Conservation (phyloP, 306 rosid genomes). For the Citrullus mucosospermus region DNA sequence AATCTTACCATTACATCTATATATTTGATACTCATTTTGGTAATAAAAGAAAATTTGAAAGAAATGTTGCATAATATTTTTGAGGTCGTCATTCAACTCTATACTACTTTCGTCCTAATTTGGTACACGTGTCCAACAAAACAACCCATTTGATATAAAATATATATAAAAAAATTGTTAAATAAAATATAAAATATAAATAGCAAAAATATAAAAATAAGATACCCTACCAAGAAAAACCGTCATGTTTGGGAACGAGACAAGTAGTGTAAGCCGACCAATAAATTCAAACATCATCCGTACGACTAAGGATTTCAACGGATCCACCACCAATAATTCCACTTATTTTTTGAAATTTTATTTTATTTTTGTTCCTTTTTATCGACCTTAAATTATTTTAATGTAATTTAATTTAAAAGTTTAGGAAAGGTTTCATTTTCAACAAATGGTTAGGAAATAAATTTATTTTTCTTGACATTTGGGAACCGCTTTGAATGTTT, state of each 20-base stretch:
- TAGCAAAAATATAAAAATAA: not conserved
- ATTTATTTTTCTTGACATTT: not conserved
- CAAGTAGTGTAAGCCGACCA: not conserved
- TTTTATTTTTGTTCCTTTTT: not conserved
- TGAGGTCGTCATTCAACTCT: no score
- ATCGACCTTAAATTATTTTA: not conserved
- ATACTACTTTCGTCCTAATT: not conserved
- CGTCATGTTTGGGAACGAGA: not conserved
- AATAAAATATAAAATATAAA: no score
- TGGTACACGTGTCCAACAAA: no score
- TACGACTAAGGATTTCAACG: not conserved
- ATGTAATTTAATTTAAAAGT: not conserved
- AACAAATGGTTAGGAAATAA: not conserved
- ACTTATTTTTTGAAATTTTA: not conserved
- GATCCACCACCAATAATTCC: not conserved
- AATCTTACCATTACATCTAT: no score
- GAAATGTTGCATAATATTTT: no score
- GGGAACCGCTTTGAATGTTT: not conserved
- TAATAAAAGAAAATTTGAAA: no score
- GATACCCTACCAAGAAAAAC: not conserved
- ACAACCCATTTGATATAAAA: no score
- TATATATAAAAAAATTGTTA: no score
- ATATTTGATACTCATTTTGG: no score
- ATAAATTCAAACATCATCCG: slow-evolving; percentile 2
- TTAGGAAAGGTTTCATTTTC: not conserved